These are phyloP conservation scores for Candida suzukii DNA, from an alignment of 805 yeast genomes.

Conservation along the genomic window DNA sequence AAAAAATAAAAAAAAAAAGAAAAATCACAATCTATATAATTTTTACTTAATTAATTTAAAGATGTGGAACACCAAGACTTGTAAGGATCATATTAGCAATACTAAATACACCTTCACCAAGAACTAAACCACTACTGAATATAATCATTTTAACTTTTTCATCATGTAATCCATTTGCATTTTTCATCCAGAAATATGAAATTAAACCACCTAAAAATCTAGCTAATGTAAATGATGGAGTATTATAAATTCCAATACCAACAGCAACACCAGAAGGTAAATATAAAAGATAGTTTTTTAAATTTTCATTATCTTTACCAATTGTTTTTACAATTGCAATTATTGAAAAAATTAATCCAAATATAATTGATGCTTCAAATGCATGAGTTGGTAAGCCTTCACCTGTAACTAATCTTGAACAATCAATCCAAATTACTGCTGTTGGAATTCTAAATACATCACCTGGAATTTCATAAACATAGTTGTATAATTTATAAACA, in stretches of 20 bases:
- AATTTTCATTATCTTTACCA: conserved; percentile 22
- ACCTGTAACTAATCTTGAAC: conserved; percentile 89
- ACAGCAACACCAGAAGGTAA: conserved; percentile 95
- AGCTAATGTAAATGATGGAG: conserved; percentile 90
- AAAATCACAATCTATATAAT: no score
- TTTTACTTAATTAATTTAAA: conserved; percentile 25
- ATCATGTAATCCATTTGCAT: conserved; percentile 24
- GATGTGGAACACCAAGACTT: conserved; percentile 58
- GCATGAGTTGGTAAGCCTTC: conserved; percentile 83
- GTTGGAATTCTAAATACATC: conserved; percentile 83
- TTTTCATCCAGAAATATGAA: conserved; percentile 50
- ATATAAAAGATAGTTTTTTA: conserved; percentile 39
- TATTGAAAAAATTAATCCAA: conserved; percentile 63
- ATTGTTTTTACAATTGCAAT: conserved; percentile 60
- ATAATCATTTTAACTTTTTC: conserved; percentile 74
- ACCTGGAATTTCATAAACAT: conserved; percentile 82
- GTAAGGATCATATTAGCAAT: conserved; percentile 75
- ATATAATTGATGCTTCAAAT: conserved; percentile 44
- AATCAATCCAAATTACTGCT: conserved; percentile 94
- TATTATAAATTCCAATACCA: conserved; percentile 91
- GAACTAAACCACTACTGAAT: conserved; percentile 82
- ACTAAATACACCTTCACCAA: conserved; percentile 91
- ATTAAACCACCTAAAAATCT: conserved; percentile 83
- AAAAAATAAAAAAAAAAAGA: no score
- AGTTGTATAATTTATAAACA: conserved; percentile 76